Base-by-base conservation (phyloP, 2,329 filamentous ascomycete species). In the Aspergillus clavatus region DNA sequence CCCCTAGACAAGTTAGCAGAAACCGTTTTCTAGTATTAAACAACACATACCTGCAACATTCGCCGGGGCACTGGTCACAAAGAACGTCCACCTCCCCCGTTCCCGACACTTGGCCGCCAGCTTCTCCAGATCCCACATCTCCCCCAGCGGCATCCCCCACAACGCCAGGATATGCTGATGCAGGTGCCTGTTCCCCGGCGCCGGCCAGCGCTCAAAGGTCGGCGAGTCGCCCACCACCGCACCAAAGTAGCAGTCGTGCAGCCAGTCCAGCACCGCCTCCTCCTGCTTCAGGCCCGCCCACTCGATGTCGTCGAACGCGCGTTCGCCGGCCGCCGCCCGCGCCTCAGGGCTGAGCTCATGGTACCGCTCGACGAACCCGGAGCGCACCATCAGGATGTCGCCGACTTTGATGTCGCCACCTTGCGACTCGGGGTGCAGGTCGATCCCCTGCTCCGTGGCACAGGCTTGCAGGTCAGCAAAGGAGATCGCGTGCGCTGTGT, bases 211-310 rank as follows among this genome's bases (percentile, higher is more conserved):
- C 67, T 88, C 84, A 50, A 87, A 86, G 0, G 77, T 72, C 16
- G 77, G 78, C 10, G 75, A 69, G 58, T 88, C 84, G 0, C 81
- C 80, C 0, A 77, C 81, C 1, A 84, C 82, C 0, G 79, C 80
- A 0, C 83, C 73, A 53, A 88, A 87, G 42, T 83, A 81, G 52
- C 76, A 79, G 57, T 87, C 81, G 69, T 86, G 84, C 47, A 87
- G 51, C 83, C 83, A 88, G 42, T 79, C 75, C 6, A 80, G 68
- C 3, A 82, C 75, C 36, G 75, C 75, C 38, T 78, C 66, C 40
- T 78, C 75, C 51, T 79, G 76, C 38, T 70, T 71, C 3, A 81
- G 45, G 0, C 78, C 78, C 0, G 72, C 73, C 56, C 72, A 80
- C 7, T 63, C 43, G 39, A 72, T 62, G 3, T 69, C 63, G 6